Evolutionary conservation across 2,329 filamentous ascomycete genomes (phyloP).

Genomic region (Rhexocercosporidium sp.): DNA sequence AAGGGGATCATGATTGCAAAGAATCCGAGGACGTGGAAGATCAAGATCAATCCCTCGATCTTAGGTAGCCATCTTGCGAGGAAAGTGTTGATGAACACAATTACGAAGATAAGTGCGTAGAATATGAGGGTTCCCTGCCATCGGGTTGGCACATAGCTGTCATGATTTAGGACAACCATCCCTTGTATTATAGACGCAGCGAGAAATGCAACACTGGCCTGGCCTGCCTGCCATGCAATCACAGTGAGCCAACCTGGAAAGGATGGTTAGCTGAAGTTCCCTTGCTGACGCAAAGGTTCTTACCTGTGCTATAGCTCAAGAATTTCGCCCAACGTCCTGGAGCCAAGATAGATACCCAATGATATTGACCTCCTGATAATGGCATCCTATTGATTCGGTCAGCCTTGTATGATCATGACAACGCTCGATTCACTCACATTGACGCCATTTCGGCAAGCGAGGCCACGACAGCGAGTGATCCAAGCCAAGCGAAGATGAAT

Average conservation of each 20-base stretch:
- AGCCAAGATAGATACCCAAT: slow-evolving; percentile 55
- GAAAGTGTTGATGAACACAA: slow-evolving; percentile 52
- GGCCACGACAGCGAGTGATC: slow-evolving; percentile 24
- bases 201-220: slow-evolving; percentile 45
- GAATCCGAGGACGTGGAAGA: slow-evolving; percentile 52
- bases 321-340: slow-evolving; percentile 53
- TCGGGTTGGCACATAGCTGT: slow-evolving; percentile 42
- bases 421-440: slow-evolving; percentile 27
- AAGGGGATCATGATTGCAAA: slow-evolving; percentile 46
- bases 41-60: slow-evolving; percentile 56
- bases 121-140: slow-evolving; percentile 51
- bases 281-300: slow-evolving; percentile 14
- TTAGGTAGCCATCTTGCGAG: slow-evolving; percentile 52
- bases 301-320: slow-evolving; percentile 58
- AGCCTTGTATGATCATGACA: slow-evolving; percentile 22
- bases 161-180: slow-evolving; percentile 45
- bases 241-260: slow-evolving; percentile 55
- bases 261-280: not conserved
- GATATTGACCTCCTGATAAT: slow-evolving; percentile 61
- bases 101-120: slow-evolving; percentile 48
- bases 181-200: slow-evolving; percentile 55
- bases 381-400: slow-evolving; percentile 47
- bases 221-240: slow-evolving; percentile 51
- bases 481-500: slow-evolving; percentile 28
- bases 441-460: slow-evolving; percentile 34